Conservation (phyloP, 129 eudicot species). For the Helichrysum umbraculigerum region DNA sequence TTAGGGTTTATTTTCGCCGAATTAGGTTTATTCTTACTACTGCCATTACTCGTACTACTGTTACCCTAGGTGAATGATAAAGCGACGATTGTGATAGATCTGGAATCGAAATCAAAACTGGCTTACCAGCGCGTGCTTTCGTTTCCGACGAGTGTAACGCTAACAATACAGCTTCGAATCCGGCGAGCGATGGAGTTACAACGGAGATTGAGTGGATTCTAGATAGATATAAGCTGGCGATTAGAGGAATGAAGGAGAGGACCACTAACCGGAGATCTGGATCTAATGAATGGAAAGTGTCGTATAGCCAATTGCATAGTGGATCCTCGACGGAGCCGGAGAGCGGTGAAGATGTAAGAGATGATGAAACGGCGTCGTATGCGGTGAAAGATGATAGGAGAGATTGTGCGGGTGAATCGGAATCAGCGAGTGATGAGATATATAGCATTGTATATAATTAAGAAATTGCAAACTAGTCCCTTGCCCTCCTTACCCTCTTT, state of each 20-base stretch:
- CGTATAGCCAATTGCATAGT: slow-evolving; percentile 89
- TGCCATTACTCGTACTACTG: not conserved
- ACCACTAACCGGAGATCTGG: slow-evolving; percentile 89
- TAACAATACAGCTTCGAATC: slow-evolving; percentile 80
- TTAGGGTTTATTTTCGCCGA: slow-evolving; percentile 37
- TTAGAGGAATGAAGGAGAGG: slow-evolving; percentile 64
- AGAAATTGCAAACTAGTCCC: too few species aligned
- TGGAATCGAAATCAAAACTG: slow-evolving; percentile 57
- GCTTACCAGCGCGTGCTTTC: slow-evolving; percentile 70
- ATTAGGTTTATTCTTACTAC: slow-evolving; percentile 28
- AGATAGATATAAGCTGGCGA: slow-evolving; percentile 57
- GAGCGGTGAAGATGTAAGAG: slow-evolving; percentile 50
- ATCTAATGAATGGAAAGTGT: slow-evolving; percentile 72
- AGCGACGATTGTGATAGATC: slow-evolving; percentile 84
- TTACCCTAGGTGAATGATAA: slow-evolving; percentile 65
- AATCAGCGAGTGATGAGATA: slow-evolving; percentile 79
- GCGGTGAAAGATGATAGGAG: slow-evolving; percentile 70
- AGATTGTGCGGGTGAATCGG: slow-evolving; percentile 85
- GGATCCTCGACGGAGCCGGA: slow-evolving; percentile 83
- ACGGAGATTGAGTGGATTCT: slow-evolving; percentile 50
- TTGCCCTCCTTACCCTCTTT: too few species aligned
- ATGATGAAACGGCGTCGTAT: slow-evolving; percentile 55
- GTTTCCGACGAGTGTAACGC: slow-evolving; percentile 69
- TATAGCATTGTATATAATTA: too few species aligned
- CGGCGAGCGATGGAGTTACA: slow-evolving; percentile 53